Evolutionary conservation across 2,329 filamentous ascomycete genomes (phyloP).

Genomic region (Hymenoscyphus linearis): DNA sequence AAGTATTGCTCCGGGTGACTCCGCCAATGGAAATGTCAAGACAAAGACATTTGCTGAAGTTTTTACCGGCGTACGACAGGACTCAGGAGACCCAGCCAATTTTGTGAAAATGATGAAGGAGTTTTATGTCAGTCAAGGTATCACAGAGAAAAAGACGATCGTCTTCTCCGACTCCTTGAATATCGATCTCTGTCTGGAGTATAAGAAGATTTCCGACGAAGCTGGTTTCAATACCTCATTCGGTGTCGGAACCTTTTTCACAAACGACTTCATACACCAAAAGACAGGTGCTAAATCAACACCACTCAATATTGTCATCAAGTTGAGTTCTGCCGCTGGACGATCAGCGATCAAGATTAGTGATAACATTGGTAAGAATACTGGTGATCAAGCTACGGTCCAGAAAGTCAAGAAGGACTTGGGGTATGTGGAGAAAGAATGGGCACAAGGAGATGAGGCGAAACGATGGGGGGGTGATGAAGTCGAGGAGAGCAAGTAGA

Average conservation of each 20-base stretch:
- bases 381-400: slow-evolving; percentile 75
- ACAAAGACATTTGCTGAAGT: slow-evolving; percentile 56
- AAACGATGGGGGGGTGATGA: slow-evolving; percentile 66
- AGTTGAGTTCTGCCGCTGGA: slow-evolving; percentile 79
- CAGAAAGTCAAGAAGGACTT: slow-evolving; percentile 77
- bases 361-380: slow-evolving; percentile 86
- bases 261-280: slow-evolving; percentile 80
- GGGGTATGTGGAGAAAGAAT: slow-evolving; percentile 80
- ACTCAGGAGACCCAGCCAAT: slow-evolving; percentile 63
- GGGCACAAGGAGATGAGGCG: slow-evolving; percentile 79
- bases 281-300: slow-evolving; percentile 75
- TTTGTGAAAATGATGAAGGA: slow-evolving; percentile 59
- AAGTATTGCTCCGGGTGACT: not conserved
- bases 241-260: slow-evolving; percentile 92
- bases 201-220: slow-evolving; percentile 76
- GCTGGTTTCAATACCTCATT: slow-evolving; percentile 82
- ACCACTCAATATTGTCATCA: slow-evolving; percentile 96
- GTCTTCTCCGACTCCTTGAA: slow-evolving; percentile 96
- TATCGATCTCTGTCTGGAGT: slow-evolving; percentile 84
- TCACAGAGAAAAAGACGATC: slow-evolving; percentile 77
- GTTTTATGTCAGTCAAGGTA: slow-evolving; percentile 43
- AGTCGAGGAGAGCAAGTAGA: not conserved
- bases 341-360: slow-evolving; percentile 87
- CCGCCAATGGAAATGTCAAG: slow-evolving; percentile 15
- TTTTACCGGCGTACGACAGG: slow-evolving; percentile 65